These are phyloP conservation scores for Ambrosiella beaveri DNA, from an alignment of 2,329 filamentous ascomycete genomes.

Conservation along the genomic window DNA sequence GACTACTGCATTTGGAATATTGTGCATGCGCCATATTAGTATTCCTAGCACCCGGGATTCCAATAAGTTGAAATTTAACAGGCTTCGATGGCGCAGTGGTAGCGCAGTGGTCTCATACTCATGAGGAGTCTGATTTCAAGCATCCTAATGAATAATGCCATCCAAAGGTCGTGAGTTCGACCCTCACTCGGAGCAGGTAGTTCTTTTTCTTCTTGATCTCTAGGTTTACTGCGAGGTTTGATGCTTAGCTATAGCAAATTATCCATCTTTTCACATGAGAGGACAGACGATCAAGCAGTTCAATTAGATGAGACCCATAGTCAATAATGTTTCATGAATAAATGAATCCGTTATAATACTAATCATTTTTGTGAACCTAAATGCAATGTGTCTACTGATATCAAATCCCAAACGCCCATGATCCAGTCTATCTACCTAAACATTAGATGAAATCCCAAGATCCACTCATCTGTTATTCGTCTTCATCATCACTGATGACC, in stretches of 20 bases:
- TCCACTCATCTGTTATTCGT: not conserved
- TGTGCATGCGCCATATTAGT: not conserved
- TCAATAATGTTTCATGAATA: no score
- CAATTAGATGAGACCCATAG: no score
- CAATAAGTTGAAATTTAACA: constrained; percentile 9
- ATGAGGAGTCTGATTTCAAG: constrained; percentile 14
- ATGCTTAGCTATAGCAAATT: no score
- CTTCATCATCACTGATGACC: not conserved
- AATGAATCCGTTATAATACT: no score
- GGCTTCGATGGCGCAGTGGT: constrained; percentile 14
- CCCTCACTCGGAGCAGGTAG: constrained; percentile 13
- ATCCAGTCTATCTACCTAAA: no score
- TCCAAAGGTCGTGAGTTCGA: constrained; percentile 15
- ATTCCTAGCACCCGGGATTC: not conserved
- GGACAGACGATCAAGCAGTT: no score
- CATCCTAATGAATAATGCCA: constrained; percentile 11
- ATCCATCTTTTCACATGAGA: no score
- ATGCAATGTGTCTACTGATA: no score
- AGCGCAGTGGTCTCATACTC: constrained; percentile 14
- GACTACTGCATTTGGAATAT: no score
- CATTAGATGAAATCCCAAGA: not conserved
- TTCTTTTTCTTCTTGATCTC: not conserved
- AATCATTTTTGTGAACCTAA: no score
- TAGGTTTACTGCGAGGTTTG: no score
- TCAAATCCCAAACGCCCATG: no score